These are phyloP conservation scores for Saccharomycopsis fermentans DNA, from an alignment of 805 yeast species.

Conservation along the genomic window DNA sequence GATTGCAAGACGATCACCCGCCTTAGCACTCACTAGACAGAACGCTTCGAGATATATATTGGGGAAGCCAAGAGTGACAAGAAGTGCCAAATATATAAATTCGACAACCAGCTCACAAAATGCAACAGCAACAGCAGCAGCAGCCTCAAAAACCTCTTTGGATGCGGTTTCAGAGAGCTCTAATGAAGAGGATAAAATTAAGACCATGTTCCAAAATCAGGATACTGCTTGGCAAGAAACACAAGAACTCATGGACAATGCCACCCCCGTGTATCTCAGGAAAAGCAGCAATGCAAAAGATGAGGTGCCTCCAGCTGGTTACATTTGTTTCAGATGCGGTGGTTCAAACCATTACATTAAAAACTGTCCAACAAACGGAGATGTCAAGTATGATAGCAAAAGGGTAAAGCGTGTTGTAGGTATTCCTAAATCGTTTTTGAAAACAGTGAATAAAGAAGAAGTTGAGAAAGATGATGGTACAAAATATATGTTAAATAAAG, in stretches of 20 bases:
- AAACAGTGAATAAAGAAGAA: conserved; percentile 67
- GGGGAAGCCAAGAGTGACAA: conserved; percentile 17
- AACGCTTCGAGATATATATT: conserved; percentile 46
- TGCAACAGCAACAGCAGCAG: conserved; percentile 17
- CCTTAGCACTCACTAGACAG: conserved; percentile 37
- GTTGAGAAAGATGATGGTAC: conserved; percentile 47
- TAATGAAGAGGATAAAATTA: conserved; percentile 79
- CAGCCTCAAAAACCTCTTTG: conserved; percentile 17
- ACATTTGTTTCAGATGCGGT: conserved; percentile 94
- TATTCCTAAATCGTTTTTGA: conserved; percentile 88
- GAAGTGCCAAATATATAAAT: conserved; percentile 12
- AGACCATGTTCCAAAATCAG: conserved; percentile 86
- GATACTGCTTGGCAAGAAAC: conserved; percentile 92
- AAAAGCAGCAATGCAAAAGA: conserved; percentile 21
- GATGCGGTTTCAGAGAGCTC: conserved; percentile 28
- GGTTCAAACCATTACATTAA: conserved; percentile 93
- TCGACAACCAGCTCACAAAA: conserved; percentile 19
- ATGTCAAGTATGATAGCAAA: conserved; percentile 90
- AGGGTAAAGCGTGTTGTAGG: conserved; percentile 90
- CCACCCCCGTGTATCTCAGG: conserved; percentile 61
- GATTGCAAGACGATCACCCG: conserved; percentile 70
- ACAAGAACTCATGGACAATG: conserved; percentile 81
- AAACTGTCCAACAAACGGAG: conserved; percentile 89
- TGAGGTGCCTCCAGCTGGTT: conserved; percentile 92
- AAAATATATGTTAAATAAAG: conserved; percentile 79